phyloP scores from a whole-genome alignment of 2,329 filamentous ascomycete species.

The Penicillium frequentans region DNA sequence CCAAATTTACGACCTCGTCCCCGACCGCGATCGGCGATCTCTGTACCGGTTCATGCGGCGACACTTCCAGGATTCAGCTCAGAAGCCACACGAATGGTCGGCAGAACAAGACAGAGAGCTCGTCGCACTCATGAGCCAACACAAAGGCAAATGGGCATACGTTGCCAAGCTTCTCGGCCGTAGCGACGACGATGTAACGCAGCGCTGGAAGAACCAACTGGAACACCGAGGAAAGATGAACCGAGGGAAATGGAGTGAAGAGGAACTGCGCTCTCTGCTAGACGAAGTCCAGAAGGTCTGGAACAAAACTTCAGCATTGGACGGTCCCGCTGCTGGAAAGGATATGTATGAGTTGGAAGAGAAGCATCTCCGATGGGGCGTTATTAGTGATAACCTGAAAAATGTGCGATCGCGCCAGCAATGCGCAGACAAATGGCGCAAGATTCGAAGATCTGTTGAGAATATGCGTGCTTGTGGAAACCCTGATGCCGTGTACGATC shows the following conservation, averaged over 20 bases:
- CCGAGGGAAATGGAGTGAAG: conserved; percentile 37
- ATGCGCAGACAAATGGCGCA: conserved; percentile 43
- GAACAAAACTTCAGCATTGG: conserved; percentile 12
- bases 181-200: conserved; percentile 43
- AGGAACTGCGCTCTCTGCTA: conserved; percentile 32
- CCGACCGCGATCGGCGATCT: conserved; percentile 38
- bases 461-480: conserved; percentile 20
- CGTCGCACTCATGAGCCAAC: conserved; percentile 25
- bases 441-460: conserved; percentile 25
- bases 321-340: conserved; percentile 23
- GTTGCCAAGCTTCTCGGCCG: conserved; percentile 41
- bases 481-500: conserved; percentile 27
- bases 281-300: conserved; percentile 27
- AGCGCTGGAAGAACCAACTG: conserved; percentile 45
- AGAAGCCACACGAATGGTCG: conserved; percentile 42
- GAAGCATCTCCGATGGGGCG: conserved; percentile 31
- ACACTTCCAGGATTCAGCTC: conserved; percentile 40
- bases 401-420: conserved; percentile 39
- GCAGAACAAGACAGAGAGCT: conserved; percentile 44
- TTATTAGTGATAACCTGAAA: conserved; percentile 29
- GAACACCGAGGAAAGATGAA: conserved; percentile 38
- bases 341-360: conserved; percentile 41
- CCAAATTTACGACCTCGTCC: conserved; percentile 35
- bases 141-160: conserved; percentile 37
- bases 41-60: conserved; percentile 44